Percentiles rank a stretch among this genome's conserved stretches.
Evolutionary conservation across 768 basidiomycete species (phyloP).

Genomic region (Fistulinella prunicolor): DNA sequence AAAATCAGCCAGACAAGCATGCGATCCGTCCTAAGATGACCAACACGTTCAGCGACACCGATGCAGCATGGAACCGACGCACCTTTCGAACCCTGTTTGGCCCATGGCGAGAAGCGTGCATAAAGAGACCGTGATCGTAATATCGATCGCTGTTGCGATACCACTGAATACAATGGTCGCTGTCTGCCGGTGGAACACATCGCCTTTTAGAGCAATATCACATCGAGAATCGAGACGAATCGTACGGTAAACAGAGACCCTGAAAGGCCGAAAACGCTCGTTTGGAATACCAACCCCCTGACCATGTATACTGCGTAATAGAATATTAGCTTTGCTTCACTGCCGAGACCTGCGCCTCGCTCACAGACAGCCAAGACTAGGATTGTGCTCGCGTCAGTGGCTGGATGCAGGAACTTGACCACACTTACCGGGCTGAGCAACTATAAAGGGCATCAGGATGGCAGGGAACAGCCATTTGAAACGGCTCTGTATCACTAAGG

Average conservation of each 20-base stretch:
- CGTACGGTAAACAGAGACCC: constrained; percentile 19
- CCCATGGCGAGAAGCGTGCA: constrained; percentile 23
- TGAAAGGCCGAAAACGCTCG: constrained; percentile 15
- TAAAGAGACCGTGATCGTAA: constrained; percentile 20
- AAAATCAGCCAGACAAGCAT: constrained; percentile 25
- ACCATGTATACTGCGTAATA: constrained; percentile 14
- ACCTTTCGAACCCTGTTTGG: constrained; percentile 24
- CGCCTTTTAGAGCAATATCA: constrained; percentile 2
- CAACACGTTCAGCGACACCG: no score
- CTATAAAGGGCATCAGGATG: constrained; percentile 17
- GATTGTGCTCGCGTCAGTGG: not conserved
- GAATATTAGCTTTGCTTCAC: constrained; percentile 3
- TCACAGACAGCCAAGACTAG: constrained; percentile 18
- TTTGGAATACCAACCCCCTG: constrained; percentile 12
- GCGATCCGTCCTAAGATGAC: constrained; percentile 20
- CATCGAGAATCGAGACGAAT: not conserved
- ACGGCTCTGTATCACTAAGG: constrained; percentile 13
- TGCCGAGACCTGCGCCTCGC: not conserved
- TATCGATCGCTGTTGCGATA: constrained; percentile 13
- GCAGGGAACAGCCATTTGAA: constrained; percentile 18
- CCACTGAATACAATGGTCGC: constrained; percentile 13
- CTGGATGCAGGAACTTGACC: not conserved
- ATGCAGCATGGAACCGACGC: no score
- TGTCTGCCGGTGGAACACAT: constrained; percentile 7
- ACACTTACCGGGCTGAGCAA: constrained; percentile 16